Evolutionary conservation across 163 green algal species (phyloP).

Genomic region (Scenedesmus sp.): DNA sequence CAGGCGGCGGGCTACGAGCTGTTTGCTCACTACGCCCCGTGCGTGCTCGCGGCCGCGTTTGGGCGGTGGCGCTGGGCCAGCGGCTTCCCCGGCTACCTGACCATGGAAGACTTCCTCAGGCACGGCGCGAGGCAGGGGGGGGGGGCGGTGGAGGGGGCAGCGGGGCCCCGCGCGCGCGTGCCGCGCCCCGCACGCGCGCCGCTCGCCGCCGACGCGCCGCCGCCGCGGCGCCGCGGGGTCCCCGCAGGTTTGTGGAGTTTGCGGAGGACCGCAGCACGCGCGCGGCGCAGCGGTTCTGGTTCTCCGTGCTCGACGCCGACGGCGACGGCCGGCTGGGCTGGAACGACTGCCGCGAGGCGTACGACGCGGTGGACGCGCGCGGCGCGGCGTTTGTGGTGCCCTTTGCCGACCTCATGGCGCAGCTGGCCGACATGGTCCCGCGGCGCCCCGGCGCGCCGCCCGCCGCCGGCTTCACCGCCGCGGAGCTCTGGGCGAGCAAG

Average conservation of each 20-base stretch:
- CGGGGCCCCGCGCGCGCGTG: neutral
- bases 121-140: neutral
- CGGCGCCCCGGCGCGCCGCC: constrained; percentile 33
- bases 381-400: constrained; percentile 42
- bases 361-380: constrained; percentile 51
- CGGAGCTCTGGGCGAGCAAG: constrained; percentile 54
- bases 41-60: constrained; percentile 51
- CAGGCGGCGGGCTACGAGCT: constrained; percentile 55
- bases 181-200: neutral
- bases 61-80: constrained; percentile 50
- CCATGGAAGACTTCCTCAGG: constrained; percentile 61
- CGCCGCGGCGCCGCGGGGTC: neutral
- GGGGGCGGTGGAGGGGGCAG: neutral
- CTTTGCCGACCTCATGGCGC: constrained; percentile 62
- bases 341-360: constrained; percentile 55
- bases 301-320: constrained; percentile 59
- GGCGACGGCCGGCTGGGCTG: constrained; percentile 53
- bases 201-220: neutral
- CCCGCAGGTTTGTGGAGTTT: constrained; percentile 52
- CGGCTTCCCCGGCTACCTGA: constrained; percentile 53
- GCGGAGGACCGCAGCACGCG: constrained; percentile 57
- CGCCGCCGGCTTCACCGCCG: constrained; percentile 43
- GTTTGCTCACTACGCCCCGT: constrained; percentile 48
- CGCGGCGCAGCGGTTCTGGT: constrained; percentile 61
- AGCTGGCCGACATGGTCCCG: constrained; percentile 54